Conservation (phyloP, 1,284 basidiomycete genomes). For the Erythrobasidium hasegawianum region DNA sequence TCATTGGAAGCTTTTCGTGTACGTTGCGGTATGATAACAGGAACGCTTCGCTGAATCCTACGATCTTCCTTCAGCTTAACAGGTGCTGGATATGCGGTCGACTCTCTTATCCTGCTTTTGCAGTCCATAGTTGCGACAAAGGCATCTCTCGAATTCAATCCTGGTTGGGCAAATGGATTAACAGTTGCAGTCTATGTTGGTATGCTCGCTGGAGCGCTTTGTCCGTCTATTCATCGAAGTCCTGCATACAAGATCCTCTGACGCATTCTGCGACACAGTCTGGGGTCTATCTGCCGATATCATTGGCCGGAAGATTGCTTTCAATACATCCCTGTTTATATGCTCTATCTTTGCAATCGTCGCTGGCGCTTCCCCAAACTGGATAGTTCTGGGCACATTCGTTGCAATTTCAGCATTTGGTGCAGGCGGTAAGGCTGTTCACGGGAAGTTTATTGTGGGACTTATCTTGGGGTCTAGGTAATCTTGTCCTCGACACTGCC, state of each 20-base stretch:
- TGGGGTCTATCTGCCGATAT: constrained; percentile 4
- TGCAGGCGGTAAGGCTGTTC: no score
- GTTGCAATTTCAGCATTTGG: constrained; percentile 1
- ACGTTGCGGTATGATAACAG: no score
- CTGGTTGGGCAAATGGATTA: neutral
- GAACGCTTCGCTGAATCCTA: no score
- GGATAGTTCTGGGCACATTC: constrained; percentile 5
- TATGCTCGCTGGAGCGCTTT: constrained; percentile 1
- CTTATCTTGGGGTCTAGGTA: no score
- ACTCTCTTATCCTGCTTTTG: neutral
- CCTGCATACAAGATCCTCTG: constrained; percentile 50
- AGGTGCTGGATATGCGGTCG: constrained; percentile 8
- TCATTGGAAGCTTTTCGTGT: constrained; percentile 1
- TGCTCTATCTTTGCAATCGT: constrained; percentile 6
- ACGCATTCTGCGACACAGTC: neutral
- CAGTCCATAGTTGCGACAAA: neutral
- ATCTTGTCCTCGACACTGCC: constrained; percentile 29
- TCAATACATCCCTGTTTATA: constrained; percentile 32
- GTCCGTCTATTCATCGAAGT: neutral
- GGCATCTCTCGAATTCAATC: neutral
- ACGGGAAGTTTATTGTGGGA: no score
- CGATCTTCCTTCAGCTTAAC: no score
- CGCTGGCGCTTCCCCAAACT: constrained; percentile 13
- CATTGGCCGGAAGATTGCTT: constrained; percentile 7
- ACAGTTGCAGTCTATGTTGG: constrained; percentile 1